These are phyloP conservation scores for Epichloe glyceriae DNA, from an alignment of 2,329 filamentous ascomycete genomes.

Conservation along the genomic window DNA sequence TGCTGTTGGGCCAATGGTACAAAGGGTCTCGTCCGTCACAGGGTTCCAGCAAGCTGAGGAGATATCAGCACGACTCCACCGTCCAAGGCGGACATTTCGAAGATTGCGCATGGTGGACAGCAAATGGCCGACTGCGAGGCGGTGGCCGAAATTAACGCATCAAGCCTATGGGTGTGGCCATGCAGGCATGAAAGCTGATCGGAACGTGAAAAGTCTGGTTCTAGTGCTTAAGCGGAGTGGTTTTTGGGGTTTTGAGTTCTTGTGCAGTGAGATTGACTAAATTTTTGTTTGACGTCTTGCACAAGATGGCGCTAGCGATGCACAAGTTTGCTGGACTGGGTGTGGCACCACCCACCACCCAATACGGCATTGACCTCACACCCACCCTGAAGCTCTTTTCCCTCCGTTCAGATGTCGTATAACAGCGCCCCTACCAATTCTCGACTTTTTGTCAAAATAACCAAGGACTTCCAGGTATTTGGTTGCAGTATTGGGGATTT, in stretches of 20 bases:
- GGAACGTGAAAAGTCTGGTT: no score
- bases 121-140: not conserved
- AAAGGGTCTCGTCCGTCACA: constrained; percentile 62
- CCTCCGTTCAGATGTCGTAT: no score
- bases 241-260: not conserved
- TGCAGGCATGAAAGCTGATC: not conserved
- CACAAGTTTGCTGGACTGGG: not conserved
- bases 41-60: constrained; percentile 80
- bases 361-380: not conserved
- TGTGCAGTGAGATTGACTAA: constrained; percentile 2
- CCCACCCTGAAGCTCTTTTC: no score
- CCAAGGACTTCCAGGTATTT: no score
- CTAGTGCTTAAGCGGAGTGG: not conserved
- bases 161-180: not conserved
- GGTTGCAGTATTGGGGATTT: no score
- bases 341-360: not conserved
- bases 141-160: constrained; percentile 3
- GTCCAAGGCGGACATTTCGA: constrained; percentile 58
- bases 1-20: constrained; percentile 69
- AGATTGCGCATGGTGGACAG: constrained; percentile 66
- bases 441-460: no score
- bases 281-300: constrained; percentile 7
- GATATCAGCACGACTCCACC: constrained; percentile 50
- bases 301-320: constrained; percentile 8
- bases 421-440: no score